Conservation (phyloP, 768 basidiomycete genomes). For the Pulveroboletus sp. region DNA sequence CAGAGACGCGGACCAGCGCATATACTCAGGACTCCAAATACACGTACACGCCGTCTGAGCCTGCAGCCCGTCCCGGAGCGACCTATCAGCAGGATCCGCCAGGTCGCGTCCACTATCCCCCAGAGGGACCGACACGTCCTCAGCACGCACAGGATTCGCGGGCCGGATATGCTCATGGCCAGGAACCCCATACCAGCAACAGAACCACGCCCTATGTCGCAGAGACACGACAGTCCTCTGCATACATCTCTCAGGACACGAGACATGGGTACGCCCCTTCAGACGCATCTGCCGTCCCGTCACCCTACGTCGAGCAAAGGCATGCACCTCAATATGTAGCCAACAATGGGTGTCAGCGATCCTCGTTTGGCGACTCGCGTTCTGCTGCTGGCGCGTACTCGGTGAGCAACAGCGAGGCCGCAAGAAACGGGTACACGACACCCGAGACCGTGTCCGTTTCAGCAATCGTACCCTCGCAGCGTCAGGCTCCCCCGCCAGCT, state of each 20-base stretch:
- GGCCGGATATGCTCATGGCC: constrained; percentile 10
- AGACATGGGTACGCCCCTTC: constrained; percentile 19
- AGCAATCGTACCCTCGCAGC: constrained; percentile 17
- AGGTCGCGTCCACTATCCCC: constrained; percentile 12
- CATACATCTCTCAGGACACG: constrained; percentile 18
- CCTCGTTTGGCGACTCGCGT: constrained; percentile 24
- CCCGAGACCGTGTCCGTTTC: constrained; percentile 16
- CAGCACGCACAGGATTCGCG: constrained; percentile 19
- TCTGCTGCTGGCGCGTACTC: constrained; percentile 17
- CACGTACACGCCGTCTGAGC: constrained; percentile 20
- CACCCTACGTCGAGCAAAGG: constrained; percentile 22
- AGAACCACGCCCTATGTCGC: constrained; percentile 10
- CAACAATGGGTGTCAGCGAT: constrained; percentile 12
- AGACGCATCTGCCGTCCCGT: constrained; percentile 9
- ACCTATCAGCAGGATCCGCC: constrained; percentile 16
- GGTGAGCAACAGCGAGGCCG: constrained; percentile 4
- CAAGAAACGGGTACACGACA: constrained; percentile 12
- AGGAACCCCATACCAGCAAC: constrained; percentile 16
- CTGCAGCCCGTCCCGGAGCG: constrained; percentile 12
- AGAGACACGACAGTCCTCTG: constrained; percentile 22
- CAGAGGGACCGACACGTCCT: constrained; percentile 15
- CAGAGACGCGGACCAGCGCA: constrained; percentile 18
- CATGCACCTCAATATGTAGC: constrained; percentile 19
- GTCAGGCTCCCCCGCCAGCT: constrained; percentile 10
- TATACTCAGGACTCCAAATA: constrained; percentile 25